phyloP scores from a whole-genome alignment of 108 stramenopile genomes.

The Schizochytrium sp. region DNA sequence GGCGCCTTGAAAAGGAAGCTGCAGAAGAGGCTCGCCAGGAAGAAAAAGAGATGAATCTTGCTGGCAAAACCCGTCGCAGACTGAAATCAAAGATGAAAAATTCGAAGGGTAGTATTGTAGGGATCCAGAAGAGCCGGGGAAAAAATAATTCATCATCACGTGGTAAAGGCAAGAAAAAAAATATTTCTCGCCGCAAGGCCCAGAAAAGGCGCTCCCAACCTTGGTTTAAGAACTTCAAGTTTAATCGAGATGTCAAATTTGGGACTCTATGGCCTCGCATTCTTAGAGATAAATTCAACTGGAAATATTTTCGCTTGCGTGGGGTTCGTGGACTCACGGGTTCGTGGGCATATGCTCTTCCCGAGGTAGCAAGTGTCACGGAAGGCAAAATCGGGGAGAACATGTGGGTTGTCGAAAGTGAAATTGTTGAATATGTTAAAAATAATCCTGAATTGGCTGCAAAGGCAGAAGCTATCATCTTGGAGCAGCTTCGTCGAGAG shows the following conservation, averaged over 20 bases:
- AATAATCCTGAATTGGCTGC: background rate
- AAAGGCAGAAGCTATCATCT: background rate
- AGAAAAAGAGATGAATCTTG: background rate
- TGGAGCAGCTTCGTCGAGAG: background rate
- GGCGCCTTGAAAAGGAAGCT: slow-evolving; percentile 10
- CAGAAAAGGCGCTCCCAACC: too few species aligned
- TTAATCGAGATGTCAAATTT: background rate
- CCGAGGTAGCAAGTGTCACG: background rate
- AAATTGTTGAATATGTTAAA: slow-evolving; percentile 10
- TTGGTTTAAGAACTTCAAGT: background rate
- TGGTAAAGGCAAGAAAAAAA: background rate
- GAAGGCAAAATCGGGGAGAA: background rate
- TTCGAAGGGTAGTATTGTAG: too few species aligned
- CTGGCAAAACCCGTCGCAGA: background rate
- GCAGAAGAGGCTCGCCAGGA: background rate
- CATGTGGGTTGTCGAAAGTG: background rate
- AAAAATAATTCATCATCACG: background rate
- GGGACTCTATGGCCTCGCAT: slow-evolving; percentile 1
- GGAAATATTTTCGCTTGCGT: background rate
- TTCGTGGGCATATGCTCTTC: slow-evolving; percentile 7
- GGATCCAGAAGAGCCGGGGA: background rate
- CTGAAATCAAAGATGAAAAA: background rate
- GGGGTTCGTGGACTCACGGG: background rate
- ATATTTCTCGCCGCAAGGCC: too few species aligned
- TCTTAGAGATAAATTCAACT: background rate